Evolutionary conservation across 139 green algal species (phyloP), one percentile per base, ranked within the genome.

Genomic region (Tetradesmus lagerheimii): DNA sequence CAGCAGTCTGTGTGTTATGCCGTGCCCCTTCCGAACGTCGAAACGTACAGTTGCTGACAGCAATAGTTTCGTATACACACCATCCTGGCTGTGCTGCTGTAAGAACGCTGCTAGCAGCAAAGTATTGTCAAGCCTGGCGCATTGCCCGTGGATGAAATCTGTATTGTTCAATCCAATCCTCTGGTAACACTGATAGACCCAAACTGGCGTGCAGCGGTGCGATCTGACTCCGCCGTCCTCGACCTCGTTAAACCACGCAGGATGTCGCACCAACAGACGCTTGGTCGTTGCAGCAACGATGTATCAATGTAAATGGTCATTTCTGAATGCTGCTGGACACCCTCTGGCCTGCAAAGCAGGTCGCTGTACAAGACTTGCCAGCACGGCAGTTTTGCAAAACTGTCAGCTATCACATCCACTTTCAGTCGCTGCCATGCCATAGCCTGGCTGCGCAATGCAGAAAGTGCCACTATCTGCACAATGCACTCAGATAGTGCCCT

Each of bases 191-290:
- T 8, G 25, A 0, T 1, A 4, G 8, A 4, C 11, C 57, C 4
- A 15, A 23, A 11, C 23, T 71, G 23, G 4, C 31, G 20, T 8
- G 25, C 20, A 14, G 4, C 3, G 57, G 8, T 71, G 23, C 57
- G 57, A 71, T 71, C 57, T 71, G 57, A 71, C 57, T n/a, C 57
- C 57, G 57, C 57, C 57, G 57, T 71, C 57, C 57, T 71, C 57
- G 23, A 6, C 57, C 57, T 18, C 31, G 57, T 31, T 71, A 71
- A 71, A 71, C 57, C 57, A 71, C 57, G 3, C 57, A 8, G 16
- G 23, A 18, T 71, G 12, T 71, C 57, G 23, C 4, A 8, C 23
- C 23, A 31, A 0, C 1, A n/a, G 20, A 11, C 20, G 47, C 47
- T 62, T 62, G 12, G 12, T 20, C 47, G 8, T 62, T 62, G 6